These are phyloP conservation scores for Tylopilus balloui DNA, from an alignment of 768 basidiomycete species.

Conservation along the genomic window DNA sequence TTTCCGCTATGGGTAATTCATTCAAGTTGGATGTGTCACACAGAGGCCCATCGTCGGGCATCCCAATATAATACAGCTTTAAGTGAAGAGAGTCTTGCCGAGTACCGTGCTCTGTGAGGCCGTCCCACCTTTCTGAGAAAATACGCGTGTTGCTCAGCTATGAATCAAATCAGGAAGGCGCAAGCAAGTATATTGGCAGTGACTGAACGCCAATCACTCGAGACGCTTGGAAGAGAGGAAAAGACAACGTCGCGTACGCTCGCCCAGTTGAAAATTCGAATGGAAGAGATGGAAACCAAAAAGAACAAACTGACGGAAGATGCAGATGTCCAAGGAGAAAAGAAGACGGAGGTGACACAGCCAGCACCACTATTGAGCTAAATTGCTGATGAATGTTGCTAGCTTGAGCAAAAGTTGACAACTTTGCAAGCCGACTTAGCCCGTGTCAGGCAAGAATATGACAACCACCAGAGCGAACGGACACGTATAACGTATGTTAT, in stretches of 20 bases:
- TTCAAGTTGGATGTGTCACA: conserved; percentile 8
- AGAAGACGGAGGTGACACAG: conserved; percentile 51
- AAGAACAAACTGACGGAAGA: conserved; percentile 56
- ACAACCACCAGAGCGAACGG: conserved; percentile 82
- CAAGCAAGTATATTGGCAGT: conserved; percentile 75
- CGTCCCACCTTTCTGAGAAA: not conserved
- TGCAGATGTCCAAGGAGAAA: conserved; percentile 40
- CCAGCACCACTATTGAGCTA: too few relatives aligned
- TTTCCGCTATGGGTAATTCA: not conserved
- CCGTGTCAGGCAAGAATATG: conserved; percentile 68
- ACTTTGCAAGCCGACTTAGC: conserved; percentile 58
- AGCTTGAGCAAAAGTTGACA: conserved; percentile 59
- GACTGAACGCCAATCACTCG: conserved; percentile 82
- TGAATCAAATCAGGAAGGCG: conserved; percentile 54
- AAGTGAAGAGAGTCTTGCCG: conserved; percentile 77
- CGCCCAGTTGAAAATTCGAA: conserved; percentile 61
- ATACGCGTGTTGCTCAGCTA: conserved; percentile 3
- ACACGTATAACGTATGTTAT: conserved; percentile 61
- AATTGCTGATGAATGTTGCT: not conserved
- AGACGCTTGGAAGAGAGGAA: conserved; percentile 76
- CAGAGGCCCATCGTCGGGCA: conserved; percentile 71
- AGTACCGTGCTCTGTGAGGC: conserved; percentile 50
- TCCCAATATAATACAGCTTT: conserved; percentile 74
- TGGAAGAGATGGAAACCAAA: conserved; percentile 59
- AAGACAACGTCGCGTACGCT: conserved; percentile 67